Evolutionary conservation across 768 basidiomycete genomes (phyloP), one percentile per base, ranked within the genome.

Genomic region (Sistotremastrum suecicum): DNA sequence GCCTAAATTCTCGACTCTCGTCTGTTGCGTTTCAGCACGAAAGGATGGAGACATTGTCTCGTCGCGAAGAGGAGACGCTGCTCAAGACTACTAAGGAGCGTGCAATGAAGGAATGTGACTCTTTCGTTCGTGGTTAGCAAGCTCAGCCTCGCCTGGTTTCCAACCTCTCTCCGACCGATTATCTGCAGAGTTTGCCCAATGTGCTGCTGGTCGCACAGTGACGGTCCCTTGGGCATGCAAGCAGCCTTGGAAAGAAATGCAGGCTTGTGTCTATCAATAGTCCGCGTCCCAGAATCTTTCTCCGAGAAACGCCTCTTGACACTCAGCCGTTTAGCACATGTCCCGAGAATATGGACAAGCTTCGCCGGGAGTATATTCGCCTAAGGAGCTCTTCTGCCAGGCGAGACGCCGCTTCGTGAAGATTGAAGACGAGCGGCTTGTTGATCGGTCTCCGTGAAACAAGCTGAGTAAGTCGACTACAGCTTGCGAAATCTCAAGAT

Each of bases 181-280:
- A 2, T 10, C 38, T 33, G 11, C 58, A 92, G 89, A 75, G 44
- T 92, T 90, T 57, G 88, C 88, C 10, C 70, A 77, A n/a, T 92
- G 89, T 58, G 80, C 83, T 2, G 66, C 72, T 45, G 86, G 86
- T 5, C 75, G 89, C 5, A 84, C 81, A 3, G 62, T 92, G 43
- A 86, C 88, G 4, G 80, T 90, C 29, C 80, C 80, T 9, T 92
- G 89, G 89, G 75, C 78, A 28, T 92, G 89, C 58, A 76, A 71
- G 57, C 68, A 68, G 33, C 71, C 80, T 57, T 74, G 84, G 45
- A 77, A 74, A 54, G 66, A 63, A 8, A 68, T 91, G 38, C 83
- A 91, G 57, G 70, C 73, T 1, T 92, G 89, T 58, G 80, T 92
- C 74, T 56, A 79, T 9, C 75, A 78, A 58, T 87, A 75, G 88